Base-by-base conservation (phyloP, 1,284 basidiomycete genomes). In the Cryptococcus floricola region DNA sequence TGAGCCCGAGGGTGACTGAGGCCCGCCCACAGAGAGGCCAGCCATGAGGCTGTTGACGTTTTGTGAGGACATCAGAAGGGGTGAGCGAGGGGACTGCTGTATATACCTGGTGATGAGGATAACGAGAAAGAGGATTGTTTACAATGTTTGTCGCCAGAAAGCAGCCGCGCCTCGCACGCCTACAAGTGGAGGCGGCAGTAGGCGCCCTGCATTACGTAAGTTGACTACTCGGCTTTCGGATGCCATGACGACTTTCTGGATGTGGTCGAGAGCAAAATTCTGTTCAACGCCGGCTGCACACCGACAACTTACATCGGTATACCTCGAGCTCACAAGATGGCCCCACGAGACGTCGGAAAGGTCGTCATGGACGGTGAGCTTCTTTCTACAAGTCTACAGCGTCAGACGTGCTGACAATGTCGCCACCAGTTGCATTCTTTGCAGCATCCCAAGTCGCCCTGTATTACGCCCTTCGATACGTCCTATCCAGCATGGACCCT, bases 381-480 rank as follows among this genome's bases (percentile, higher is more conserved):
- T n/a, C 37, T 23, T 49, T 63, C 64, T 31, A 59, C 69, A 16
- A 49, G 16, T 49, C 56, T 39, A 52, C 41, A 23, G 34, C 23
- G 13, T 50, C 42, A 14, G 25, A 28, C 57, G 34, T 48, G 14
- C 34, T 48, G 28, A 38, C 16, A 39, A 34, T 34, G 27, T 39
- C 43, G 43, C 25, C 19, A 27, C 2, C 57, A 86, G 85, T 85
- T 54, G 82, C 83, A 14, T 72, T 87, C 49, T 81, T 86, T 54
- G 78, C 83, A 42, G 83, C 82, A n/a, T 81, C 83, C 14, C 84
- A 85, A 61, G 66, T 74, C 37, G 74, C 76, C 19, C 61, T 77
- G 2, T 75, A 72, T 61, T 75, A 75, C 53, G 70, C 71, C 50
- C 67, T 78, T 38, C 72, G 76, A 46, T 73, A 76, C 62, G 74